These are phyloP conservation scores for Crithidia fasciculata DNA, from an alignment of 208 protist species.

Conservation along the genomic window DNA sequence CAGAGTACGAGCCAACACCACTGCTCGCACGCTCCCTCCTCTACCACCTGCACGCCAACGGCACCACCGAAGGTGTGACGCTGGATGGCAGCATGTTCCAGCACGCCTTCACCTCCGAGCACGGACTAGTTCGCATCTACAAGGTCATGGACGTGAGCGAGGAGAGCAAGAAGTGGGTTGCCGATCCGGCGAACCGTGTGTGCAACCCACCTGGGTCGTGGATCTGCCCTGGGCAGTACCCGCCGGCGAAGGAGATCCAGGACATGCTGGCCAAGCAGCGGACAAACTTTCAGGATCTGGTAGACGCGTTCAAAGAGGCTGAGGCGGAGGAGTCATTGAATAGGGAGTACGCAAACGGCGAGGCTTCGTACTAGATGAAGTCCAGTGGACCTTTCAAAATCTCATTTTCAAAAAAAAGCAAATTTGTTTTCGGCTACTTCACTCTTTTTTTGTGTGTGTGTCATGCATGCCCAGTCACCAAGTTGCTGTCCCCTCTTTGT, in stretches of 20 bases:
- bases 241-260: slow-evolving; percentile 71
- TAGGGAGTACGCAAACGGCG: background rate
- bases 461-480: no score
- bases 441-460: no score
- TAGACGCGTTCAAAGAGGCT: background rate
- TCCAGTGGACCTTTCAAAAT: no score
- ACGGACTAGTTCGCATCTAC: slow-evolving; percentile 98
- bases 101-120: slow-evolving; percentile 94
- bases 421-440: no score
- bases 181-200: slow-evolving; percentile 54
- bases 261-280: slow-evolving; percentile 58
- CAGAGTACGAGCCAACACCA: slow-evolving; percentile 39
- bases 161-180: slow-evolving; percentile 67
- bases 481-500: no score
- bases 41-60: slow-evolving; percentile 55
- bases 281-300: slow-evolving; percentile 50
- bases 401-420: no score
- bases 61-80: background rate
- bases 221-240: slow-evolving; percentile 79
- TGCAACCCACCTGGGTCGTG: slow-evolving; percentile 64
- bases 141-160: slow-evolving; percentile 90
- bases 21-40: slow-evolving; percentile 61
- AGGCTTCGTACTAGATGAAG: background rate
- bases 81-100: slow-evolving; percentile 53
- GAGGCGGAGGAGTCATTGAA: background rate